A percentile compares a stretch with the other conserved stretches of the same genome.
Evolutionary conservation across 2,329 filamentous ascomycete genomes (phyloP).

Genomic region (Fusarium cicatricum): DNA sequence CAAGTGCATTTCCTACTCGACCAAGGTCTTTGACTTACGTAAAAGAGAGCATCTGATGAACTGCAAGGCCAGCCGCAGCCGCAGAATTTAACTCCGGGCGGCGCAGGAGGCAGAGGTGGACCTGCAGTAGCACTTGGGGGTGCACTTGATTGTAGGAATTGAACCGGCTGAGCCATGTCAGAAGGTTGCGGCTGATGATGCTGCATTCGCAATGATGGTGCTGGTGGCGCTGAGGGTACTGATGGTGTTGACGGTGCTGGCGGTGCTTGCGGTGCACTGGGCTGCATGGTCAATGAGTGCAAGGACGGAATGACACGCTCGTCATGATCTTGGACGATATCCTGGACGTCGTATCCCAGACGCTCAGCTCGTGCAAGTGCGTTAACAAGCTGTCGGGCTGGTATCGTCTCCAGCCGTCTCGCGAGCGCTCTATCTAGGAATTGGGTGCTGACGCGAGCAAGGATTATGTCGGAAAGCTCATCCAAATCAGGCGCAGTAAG

Average conservation of each 20-base stretch:
- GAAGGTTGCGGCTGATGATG: not conserved
- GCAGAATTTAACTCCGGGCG: conserved; percentile 40
- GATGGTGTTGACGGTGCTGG: conserved; percentile 1
- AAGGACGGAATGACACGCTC: conserved; percentile 51
- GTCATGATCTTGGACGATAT: conserved; percentile 54
- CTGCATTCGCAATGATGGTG: conserved; percentile 2
- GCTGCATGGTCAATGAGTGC: conserved; percentile 22
- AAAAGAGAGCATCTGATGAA: conserved; percentile 40
- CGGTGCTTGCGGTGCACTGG: conserved; percentile 1
- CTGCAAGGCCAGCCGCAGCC: conserved; percentile 49
- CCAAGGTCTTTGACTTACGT: conserved; percentile 42
- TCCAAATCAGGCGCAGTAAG: conserved; percentile 55
- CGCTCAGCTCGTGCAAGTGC: conserved; percentile 64
- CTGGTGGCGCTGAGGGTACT: conserved; percentile 1
- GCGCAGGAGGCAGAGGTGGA: not conserved
- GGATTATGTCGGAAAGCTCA: conserved; percentile 52
- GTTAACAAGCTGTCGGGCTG: conserved; percentile 63
- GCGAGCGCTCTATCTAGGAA: conserved; percentile 64
- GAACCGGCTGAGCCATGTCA: not conserved
- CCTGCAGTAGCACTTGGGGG: not conserved
- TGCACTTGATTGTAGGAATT: no score
- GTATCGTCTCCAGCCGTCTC: conserved; percentile 60
- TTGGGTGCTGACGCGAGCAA: conserved; percentile 55
- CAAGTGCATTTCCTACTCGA: not conserved
- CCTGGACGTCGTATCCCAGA: conserved; percentile 62